These are phyloP conservation scores for Alternaria panax DNA, from an alignment of 2,329 filamentous ascomycete species.

Conservation along the genomic window DNA sequence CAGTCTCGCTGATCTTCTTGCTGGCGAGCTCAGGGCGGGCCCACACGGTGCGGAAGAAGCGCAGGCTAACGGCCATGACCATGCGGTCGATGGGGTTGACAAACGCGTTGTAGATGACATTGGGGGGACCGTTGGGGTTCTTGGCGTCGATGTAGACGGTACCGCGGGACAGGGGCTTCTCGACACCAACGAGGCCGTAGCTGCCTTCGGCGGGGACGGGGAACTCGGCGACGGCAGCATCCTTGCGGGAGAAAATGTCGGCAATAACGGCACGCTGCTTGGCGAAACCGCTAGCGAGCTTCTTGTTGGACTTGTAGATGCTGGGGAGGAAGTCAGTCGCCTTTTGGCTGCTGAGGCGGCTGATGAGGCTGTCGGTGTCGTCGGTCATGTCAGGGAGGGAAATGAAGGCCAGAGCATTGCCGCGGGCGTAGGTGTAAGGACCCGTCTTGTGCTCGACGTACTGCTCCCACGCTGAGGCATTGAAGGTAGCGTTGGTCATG, in stretches of 20 bases:
- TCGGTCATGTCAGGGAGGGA: conserved; percentile 35
- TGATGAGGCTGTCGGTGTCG: conserved; percentile 14
- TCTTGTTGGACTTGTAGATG: conserved; percentile 31
- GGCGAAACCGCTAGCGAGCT: conserved; percentile 30
- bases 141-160: conserved; percentile 45
- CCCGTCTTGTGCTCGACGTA: conserved; percentile 45
- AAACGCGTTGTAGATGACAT: conserved; percentile 36
- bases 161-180: conserved; percentile 45
- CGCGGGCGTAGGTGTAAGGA: conserved; percentile 35
- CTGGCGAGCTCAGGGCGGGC: conserved; percentile 34
- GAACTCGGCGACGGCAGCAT: conserved; percentile 35
- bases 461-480: conserved; percentile 39
- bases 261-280: conserved; percentile 34
- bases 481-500: conserved; percentile 43
- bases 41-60: conserved; percentile 44
- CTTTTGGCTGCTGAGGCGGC: conserved; percentile 14
- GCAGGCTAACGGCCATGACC: conserved; percentile 43
- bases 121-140: conserved; percentile 40
- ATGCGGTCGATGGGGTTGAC: conserved; percentile 36
- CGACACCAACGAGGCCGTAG: conserved; percentile 36
- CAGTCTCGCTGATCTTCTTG: conserved; percentile 32
- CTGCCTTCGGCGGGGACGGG: conserved; percentile 48
- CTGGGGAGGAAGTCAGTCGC: conserved; percentile 31
- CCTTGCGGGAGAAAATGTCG: conserved; percentile 31
- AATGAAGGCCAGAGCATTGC: conserved; percentile 37